Conservation (phyloP, 1,284 basidiomycete species). For the Marasmius fiardii region DNA sequence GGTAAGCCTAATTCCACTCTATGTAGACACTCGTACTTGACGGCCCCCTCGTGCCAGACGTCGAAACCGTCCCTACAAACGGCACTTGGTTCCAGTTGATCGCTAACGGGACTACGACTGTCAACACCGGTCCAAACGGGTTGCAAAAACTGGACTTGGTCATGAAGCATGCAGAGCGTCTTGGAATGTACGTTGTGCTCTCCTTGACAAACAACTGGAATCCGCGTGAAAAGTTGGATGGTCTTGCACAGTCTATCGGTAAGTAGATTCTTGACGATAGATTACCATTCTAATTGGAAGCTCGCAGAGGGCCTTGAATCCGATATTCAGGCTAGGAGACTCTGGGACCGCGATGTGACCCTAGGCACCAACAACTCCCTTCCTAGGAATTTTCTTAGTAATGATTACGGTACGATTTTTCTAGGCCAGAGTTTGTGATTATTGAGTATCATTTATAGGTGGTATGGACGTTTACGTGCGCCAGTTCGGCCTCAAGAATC, state of each 20-base stretch:
- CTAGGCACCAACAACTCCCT: slow-evolving; percentile 35
- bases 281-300: background rate
- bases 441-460: slow-evolving; percentile 30
- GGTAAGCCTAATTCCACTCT: slow-evolving; percentile 28
- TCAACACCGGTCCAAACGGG: slow-evolving; percentile 64
- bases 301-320: slow-evolving; percentile 10
- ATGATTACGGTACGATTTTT: slow-evolving; percentile 48
- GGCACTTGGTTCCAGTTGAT: slow-evolving; percentile 57
- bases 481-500: slow-evolving; percentile 39
- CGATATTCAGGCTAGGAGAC: slow-evolving; percentile 16
- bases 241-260: slow-evolving; percentile 17
- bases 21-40: background rate
- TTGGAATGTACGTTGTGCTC: slow-evolving; percentile 56
- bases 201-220: slow-evolving; percentile 75
- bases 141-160: slow-evolving; percentile 67
- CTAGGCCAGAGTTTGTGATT: background rate
- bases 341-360: slow-evolving; percentile 30
- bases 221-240: slow-evolving; percentile 32
- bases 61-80: slow-evolving; percentile 49
- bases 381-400: slow-evolving; percentile 53
- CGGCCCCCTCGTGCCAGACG: slow-evolving; percentile 34
- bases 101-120: slow-evolving; percentile 40
- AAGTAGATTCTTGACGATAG: background rate
- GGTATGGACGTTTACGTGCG: slow-evolving; percentile 67
- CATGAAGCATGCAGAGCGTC: slow-evolving; percentile 52